phyloP scores from a whole-genome alignment of 768 basidiomycete genomes.

The Russula brevipes region DNA sequence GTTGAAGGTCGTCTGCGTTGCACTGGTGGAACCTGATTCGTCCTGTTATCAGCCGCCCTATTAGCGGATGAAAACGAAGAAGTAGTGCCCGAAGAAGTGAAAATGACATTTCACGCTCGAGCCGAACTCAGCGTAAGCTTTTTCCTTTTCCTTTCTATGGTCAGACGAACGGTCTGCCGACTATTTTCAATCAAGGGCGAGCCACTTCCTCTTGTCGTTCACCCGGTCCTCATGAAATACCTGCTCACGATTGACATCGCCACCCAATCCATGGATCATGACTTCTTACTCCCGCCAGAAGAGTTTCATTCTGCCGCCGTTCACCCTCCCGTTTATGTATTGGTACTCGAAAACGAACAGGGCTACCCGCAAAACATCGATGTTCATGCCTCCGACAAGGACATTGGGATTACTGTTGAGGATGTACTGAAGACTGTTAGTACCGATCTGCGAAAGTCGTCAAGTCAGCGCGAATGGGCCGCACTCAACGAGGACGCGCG shows the following conservation, averaged over 20 bases:
- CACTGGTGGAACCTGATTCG: neutral
- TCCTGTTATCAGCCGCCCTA: conserved; percentile 3
- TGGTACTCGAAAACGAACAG: conserved; percentile 15
- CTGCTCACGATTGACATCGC: conserved; percentile 16
- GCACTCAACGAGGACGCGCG: conserved; percentile 12
- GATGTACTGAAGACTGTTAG: conserved; percentile 8
- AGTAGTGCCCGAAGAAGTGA: conserved; percentile 6
- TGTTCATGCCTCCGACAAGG: conserved; percentile 8
- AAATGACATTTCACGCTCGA: conserved; percentile 14
- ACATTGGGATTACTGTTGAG: conserved; percentile 14
- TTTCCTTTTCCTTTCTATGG: neutral
- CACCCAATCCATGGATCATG: conserved; percentile 6
- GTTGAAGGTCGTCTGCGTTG: neutral
- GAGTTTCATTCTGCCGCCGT: conserved; percentile 7
- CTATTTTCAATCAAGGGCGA: conserved; percentile 10
- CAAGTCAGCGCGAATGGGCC: conserved; percentile 17
- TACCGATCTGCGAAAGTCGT: conserved; percentile 12
- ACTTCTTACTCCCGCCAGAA: conserved; percentile 12
- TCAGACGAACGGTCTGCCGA: neutral
- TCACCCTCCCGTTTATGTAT: conserved; percentile 12
- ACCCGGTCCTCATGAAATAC: conserved; percentile 18
- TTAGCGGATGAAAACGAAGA: conserved; percentile 14
- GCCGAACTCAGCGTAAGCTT: conserved; percentile 6
- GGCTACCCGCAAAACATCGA: conserved; percentile 19
- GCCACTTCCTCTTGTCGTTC: conserved; percentile 14